Conservation (phyloP, 2,329 filamentous ascomycete genomes). For the Exophiala aquamarina region DNA sequence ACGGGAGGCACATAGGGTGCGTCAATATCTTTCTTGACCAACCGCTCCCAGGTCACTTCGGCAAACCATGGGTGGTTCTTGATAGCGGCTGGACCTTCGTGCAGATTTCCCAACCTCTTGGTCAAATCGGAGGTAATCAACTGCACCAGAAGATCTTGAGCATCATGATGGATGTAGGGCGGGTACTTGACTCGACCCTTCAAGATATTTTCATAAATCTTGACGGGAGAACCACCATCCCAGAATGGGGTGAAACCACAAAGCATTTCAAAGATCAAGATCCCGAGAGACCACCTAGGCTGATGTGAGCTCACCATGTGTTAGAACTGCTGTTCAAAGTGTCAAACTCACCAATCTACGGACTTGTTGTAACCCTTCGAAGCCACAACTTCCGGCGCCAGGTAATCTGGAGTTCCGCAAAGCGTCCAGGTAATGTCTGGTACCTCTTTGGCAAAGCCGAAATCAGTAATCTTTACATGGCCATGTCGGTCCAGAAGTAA, state of each 20-base stretch:
- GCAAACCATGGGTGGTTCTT: slow-evolving; percentile 96
- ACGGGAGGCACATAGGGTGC: slow-evolving; percentile 96
- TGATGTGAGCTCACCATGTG: slow-evolving; percentile 12
- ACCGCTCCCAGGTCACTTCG: slow-evolving; percentile 95
- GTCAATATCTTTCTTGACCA: slow-evolving; percentile 95
- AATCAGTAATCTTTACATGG: slow-evolving; percentile 96
- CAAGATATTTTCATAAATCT: slow-evolving; percentile 99
- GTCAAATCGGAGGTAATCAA: slow-evolving; percentile 94
- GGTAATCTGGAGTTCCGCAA: slow-evolving; percentile 95
- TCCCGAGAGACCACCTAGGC: slow-evolving; percentile 92
- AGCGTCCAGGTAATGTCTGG: slow-evolving; percentile 99
- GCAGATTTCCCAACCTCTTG: slow-evolving; percentile 90
- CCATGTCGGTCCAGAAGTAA: slow-evolving; percentile 87
- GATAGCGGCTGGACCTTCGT: slow-evolving; percentile 85
- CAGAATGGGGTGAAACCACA: slow-evolving; percentile 99
- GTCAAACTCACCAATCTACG: slow-evolving; percentile 90
- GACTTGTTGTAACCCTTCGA: slow-evolving; percentile 99
- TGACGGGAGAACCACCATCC: slow-evolving; percentile 96
- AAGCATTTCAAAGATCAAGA: slow-evolving; percentile 99
- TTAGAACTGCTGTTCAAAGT: no score
- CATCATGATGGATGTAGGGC: slow-evolving; percentile 90
- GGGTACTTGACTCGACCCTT: slow-evolving; percentile 96
- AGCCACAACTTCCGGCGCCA: slow-evolving; percentile 96
- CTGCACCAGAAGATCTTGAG: slow-evolving; percentile 86
- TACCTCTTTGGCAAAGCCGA: slow-evolving; percentile 97